These are phyloP conservation scores for Kwoniella botswanensis DNA, from an alignment of 768 basidiomycete genomes.

Conservation along the genomic window DNA sequence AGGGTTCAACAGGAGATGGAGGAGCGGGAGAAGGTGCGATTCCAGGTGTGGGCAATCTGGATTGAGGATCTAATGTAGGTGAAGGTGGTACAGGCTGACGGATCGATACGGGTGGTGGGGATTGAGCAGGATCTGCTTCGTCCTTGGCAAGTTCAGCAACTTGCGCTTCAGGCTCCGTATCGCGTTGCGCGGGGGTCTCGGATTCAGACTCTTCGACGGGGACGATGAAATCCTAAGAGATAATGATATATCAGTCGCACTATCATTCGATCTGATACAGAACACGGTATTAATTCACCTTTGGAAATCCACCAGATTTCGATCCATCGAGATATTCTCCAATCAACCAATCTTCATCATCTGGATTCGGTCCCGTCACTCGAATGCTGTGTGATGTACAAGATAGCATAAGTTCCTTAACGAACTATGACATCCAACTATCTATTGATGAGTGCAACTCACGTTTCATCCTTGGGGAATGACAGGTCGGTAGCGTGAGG, in stretches of 20 bases:
- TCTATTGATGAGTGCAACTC: conserved; percentile 20
- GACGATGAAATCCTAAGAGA: conserved; percentile 52
- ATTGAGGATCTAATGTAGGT: conserved; percentile 8
- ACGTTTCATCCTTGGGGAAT: conserved; percentile 57
- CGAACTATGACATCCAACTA: no score
- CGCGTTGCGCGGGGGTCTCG: no score
- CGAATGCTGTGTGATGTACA: conserved; percentile 39
- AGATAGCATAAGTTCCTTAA: neutral
- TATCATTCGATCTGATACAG: no score
- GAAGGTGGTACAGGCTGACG: conserved; percentile 23
- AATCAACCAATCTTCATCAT: conserved; percentile 57
- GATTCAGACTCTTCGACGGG: conserved; percentile 40
- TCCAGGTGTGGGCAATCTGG: conserved; percentile 20
- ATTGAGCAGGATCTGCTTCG: neutral
- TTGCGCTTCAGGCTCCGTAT: no score
- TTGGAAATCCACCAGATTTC: conserved; percentile 55
- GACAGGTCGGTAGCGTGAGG: conserved; percentile 57
- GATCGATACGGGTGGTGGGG: conserved; percentile 10
- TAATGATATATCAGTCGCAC: no score
- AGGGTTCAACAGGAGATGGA: conserved; percentile 3
- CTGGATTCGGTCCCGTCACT: conserved; percentile 51
- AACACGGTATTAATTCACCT: conserved; percentile 31
- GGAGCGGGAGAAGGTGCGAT: conserved; percentile 13
- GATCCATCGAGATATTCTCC: conserved; percentile 55
- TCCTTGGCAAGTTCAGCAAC: neutral